Base-by-base conservation (phyloP, 2,329 filamentous ascomycete species). In the Talaromyces sp. region DNA sequence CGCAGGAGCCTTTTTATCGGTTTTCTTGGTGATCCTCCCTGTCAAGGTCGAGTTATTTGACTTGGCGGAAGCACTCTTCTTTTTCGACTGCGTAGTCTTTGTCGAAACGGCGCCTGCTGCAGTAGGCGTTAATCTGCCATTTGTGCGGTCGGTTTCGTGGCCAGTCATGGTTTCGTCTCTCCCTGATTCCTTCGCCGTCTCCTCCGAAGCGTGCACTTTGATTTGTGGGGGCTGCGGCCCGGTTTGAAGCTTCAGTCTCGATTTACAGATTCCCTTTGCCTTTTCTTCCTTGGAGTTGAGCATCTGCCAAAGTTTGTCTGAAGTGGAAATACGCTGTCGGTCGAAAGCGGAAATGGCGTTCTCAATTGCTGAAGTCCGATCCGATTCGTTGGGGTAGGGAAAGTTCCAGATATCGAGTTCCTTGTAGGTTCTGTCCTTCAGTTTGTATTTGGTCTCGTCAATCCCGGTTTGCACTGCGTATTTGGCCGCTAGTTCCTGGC, bases 301-400 rank as follows among this genome's bases (percentile, higher is more conserved):
- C 64, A 78, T 78, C 72, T 88, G 85, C 85, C 86, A 88, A 21
- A 84, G 73, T 67, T 82, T 82, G 67, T 88, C 85, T 41, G 82
- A 79, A 64, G 83, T 83, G 7, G 82, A 80, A 19, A 88, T 74
- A 29, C 86, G 79, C 72, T 84, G 78, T 58, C 86, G 80, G 71
- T 88, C 86, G 70, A 84, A 88, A 50, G 85, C 84, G 58, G 81
- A 82, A 67, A 87, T 82, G 58, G 85, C 84, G 71, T 83, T 83
- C 64, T 86, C 82, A 66, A 88, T 84, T 29, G 84, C 86, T 58
- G 80, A 75, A 63, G 86, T 77, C 19, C 85, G 79, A 60, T 87
- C 82, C 53, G 83, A 79, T 53, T 80, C 68, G 41, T 74, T 79
- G 29, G 78, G 79, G 70, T 87, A 88, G 13, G 78, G 78, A 67